Conservation (phyloP, 441 rosid genomes). For the Populus hybrid region DNA sequence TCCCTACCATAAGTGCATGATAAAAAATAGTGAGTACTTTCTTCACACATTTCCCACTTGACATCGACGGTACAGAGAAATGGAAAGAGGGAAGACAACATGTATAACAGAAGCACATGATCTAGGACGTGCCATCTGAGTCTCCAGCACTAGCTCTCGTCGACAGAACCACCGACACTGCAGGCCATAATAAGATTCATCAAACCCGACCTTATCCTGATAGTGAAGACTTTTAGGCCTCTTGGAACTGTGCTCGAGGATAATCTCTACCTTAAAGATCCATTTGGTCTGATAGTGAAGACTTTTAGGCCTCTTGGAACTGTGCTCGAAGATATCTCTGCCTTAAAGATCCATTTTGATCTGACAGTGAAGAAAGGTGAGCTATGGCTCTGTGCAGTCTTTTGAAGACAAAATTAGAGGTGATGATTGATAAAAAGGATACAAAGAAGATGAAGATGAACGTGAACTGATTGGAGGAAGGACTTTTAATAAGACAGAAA, state of each 20-base stretch:
- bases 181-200: neutral
- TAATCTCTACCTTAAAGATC: neutral
- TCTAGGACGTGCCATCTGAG: neutral
- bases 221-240: neutral
- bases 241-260: neutral
- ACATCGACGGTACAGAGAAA: too few species aligned
- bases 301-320: neutral
- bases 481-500: neutral
- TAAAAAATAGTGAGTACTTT: too few species aligned
- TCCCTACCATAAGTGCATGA: too few species aligned
- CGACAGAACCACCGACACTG: neutral
- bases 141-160: neutral
- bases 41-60: too few species aligned
- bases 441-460: neutral
- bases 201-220: neutral
- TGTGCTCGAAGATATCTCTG: neutral
- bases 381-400: neutral
- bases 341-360: neutral
- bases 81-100: neutral
- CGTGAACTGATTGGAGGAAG: neutral
- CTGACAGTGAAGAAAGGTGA: neutral
- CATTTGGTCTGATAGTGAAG: neutral
- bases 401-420: neutral
- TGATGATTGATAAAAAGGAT: neutral
- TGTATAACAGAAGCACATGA: neutral